A percentile compares a stretch with the other conserved stretches of the same genome.
phyloP scores from a whole-genome alignment of 139 green algal genomes.

The Nannochloris sp. region DNA sequence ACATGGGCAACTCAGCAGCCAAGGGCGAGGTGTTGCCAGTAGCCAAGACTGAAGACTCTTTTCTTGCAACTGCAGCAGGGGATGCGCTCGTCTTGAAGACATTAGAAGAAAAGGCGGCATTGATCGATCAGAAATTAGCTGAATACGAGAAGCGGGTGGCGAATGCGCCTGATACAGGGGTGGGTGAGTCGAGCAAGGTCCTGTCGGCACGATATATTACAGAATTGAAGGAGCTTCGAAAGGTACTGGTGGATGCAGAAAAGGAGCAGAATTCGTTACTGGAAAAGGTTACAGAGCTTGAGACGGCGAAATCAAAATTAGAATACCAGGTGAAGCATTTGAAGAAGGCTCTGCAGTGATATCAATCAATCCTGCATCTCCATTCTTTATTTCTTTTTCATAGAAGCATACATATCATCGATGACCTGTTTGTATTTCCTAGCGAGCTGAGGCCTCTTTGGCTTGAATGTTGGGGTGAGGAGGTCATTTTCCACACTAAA shows the following conservation, averaged over 20 bases:
- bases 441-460: constrained; percentile 75
- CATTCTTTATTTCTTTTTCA: constrained; percentile 16
- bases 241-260: constrained; percentile 17
- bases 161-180: constrained; percentile 2
- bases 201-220: constrained; percentile 12
- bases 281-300: constrained; percentile 14
- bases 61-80: too few species aligned
- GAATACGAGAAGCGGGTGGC: background rate
- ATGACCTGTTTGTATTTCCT: constrained; percentile 54
- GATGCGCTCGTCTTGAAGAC: too few species aligned
- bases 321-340: constrained; percentile 33
- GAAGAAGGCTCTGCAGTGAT: constrained; percentile 23
- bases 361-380: background rate
- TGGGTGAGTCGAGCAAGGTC: background rate
- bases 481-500: constrained; percentile 55
- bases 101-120: too few species aligned
- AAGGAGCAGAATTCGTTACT: constrained; percentile 17
- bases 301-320: constrained; percentile 25
- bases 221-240: constrained; percentile 15
- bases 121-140: background rate
- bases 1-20: too few species aligned
- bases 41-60: too few species aligned
- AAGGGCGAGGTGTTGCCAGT: too few species aligned
- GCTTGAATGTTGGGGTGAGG: constrained; percentile 78
- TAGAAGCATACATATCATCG: constrained; percentile 46